Evolutionary conservation across 495 filamentous ascomycete species (phyloP).

Genomic region (Hypoxylon crocopeplum): DNA sequence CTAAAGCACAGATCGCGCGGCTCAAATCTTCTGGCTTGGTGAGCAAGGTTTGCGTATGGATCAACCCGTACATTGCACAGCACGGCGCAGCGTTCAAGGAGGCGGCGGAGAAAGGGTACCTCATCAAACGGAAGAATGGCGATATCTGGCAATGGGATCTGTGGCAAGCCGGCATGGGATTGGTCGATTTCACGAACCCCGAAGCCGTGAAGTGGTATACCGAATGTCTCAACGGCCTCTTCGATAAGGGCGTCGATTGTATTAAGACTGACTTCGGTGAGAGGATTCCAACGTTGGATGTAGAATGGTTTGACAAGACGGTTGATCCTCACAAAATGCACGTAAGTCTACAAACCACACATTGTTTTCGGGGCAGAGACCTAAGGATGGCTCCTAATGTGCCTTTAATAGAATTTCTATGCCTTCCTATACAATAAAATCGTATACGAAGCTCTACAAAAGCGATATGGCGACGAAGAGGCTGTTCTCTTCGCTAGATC

Average conservation of each 20-base stretch:
- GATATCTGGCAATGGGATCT: constrained; percentile 77
- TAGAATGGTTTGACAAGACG: constrained; percentile 62
- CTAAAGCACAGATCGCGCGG: constrained; percentile 65
- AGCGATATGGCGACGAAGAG: constrained; percentile 62
- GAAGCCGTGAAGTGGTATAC: constrained; percentile 67
- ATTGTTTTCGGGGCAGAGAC: neutral
- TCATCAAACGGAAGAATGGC: constrained; percentile 71
- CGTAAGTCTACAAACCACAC: constrained; percentile 22
- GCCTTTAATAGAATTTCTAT: constrained; percentile 63
- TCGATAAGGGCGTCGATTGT: constrained; percentile 70
- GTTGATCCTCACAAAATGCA: constrained; percentile 70
- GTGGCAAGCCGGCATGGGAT: constrained; percentile 78
- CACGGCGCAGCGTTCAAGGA: constrained; percentile 68
- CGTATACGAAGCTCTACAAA: constrained; percentile 69
- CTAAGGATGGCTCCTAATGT: neutral
- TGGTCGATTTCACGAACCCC: constrained; percentile 78
- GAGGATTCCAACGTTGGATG: constrained; percentile 68
- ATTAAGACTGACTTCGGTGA: constrained; percentile 81
- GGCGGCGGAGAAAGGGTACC: constrained; percentile 70
- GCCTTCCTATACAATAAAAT: constrained; percentile 72
- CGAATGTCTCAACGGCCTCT: constrained; percentile 62
- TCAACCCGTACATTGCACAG: constrained; percentile 74
- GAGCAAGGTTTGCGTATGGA: constrained; percentile 73
- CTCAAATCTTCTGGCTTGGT: constrained; percentile 63
- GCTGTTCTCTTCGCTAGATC: constrained; percentile 72